Evolutionary conservation across 306 rosid species (phyloP).

Genomic region (Gynostemma pentaphyllum): DNA sequence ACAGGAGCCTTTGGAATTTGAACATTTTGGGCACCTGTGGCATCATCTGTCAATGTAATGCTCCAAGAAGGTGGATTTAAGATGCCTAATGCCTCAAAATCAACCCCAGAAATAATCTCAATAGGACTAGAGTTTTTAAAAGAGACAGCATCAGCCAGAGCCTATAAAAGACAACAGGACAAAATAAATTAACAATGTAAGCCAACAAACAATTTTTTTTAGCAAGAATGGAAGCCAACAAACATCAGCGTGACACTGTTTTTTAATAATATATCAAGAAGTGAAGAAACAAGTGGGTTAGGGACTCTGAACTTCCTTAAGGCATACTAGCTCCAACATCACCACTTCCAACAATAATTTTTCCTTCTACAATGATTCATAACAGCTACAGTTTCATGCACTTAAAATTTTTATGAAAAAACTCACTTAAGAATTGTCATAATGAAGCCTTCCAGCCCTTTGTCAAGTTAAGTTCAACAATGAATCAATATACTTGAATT

Average conservation of each 20-base stretch:
- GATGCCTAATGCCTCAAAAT: conserved; percentile 65
- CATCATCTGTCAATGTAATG: conserved; percentile 49
- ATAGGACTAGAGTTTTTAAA: conserved; percentile 32
- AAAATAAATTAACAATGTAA: conserved; percentile 4
- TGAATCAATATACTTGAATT: no score
- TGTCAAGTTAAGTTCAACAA: background rate
- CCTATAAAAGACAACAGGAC: conserved; percentile 22
- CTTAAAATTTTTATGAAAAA: background rate
- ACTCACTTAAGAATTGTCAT: background rate
- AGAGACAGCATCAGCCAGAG: conserved; percentile 37
- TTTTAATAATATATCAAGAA: background rate
- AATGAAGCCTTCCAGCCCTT: background rate
- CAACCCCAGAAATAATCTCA: conserved; percentile 29
- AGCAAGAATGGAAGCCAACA: background rate
- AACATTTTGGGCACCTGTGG: conserved; percentile 43
- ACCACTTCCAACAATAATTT: background rate
- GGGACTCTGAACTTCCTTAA: background rate
- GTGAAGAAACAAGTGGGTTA: background rate
- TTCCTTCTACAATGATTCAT: background rate
- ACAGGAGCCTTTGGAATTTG: conserved; percentile 65
- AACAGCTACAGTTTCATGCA: background rate
- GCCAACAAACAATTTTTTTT: background rate
- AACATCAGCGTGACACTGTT: background rate
- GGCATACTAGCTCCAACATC: background rate
- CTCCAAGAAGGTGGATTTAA: conserved; percentile 72